phyloP scores from a whole-genome alignment of 139 green algal species.

The Chlamydomonas schloesseri region DNA sequence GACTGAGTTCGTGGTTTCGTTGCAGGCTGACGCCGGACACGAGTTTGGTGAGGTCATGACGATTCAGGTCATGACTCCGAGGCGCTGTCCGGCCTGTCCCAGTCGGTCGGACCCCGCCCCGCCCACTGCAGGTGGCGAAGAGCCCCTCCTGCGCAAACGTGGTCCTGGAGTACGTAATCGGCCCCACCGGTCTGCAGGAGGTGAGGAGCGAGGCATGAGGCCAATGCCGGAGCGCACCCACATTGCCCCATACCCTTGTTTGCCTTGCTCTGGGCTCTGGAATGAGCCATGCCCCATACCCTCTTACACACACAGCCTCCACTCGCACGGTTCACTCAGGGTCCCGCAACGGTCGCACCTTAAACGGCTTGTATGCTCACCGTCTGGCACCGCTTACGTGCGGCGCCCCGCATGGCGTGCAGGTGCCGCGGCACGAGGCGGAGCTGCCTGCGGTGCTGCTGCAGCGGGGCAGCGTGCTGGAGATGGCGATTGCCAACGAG shows the following conservation, averaged over 20 bases:
- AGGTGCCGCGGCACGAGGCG: not conserved
- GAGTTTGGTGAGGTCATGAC: no score
- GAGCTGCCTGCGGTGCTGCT: not conserved
- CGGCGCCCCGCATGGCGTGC: no score
- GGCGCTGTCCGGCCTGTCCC: no score
- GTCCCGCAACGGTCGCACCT: not conserved
- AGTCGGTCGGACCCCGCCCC: no score
- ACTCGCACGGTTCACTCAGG: not conserved
- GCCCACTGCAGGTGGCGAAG: slow-evolving; percentile 29
- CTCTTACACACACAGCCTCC: no score
- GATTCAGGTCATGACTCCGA: no score
- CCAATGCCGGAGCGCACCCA: not conserved
- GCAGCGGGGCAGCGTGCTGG: slow-evolving; percentile 21
- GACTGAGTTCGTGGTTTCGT: no score
- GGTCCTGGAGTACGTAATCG: slow-evolving; percentile 39
- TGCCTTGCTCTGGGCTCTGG: no score
- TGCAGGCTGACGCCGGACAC: no score
- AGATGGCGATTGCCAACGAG: slow-evolving; percentile 43
- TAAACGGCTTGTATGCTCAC: not conserved
- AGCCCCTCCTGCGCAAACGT: slow-evolving; percentile 38
- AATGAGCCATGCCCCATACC: no score
- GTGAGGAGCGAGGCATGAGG: not conserved
- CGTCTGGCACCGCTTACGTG: not conserved
- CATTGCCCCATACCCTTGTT: no score
- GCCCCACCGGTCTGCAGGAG: slow-evolving; percentile 42